Conservation (phyloP, 495 filamentous ascomycete species). For the Penicillium macrosclerotiorum region DNA sequence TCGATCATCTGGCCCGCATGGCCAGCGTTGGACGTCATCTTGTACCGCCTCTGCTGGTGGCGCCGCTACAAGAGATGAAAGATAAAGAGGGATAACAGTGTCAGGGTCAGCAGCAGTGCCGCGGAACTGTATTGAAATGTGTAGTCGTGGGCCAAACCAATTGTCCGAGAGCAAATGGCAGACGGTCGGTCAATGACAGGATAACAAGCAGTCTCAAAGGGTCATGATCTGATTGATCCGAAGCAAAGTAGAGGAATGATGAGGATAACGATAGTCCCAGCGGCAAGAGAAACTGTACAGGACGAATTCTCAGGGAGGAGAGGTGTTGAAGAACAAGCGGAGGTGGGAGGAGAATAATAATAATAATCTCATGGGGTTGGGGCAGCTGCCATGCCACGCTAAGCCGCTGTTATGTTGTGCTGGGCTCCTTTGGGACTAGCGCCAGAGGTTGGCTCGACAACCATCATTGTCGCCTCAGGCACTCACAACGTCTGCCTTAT, state of each 20-base stretch:
- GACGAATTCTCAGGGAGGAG: conserved; percentile 11
- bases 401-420: conserved; percentile 47
- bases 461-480: conserved; percentile 18
- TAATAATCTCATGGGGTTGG: conserved; percentile 36
- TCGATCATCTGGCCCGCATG: conserved; percentile 72
- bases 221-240: conserved; percentile 25
- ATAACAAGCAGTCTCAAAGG: conserved; percentile 14
- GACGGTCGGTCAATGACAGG: conserved; percentile 6
- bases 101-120: conserved; percentile 1
- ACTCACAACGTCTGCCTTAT: conserved; percentile 8
- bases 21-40: conserved; percentile 40
- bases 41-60: conserved; percentile 13
- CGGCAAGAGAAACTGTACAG: conserved; percentile 11
- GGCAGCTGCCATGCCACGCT: conserved; percentile 43
- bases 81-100: conserved; percentile 9
- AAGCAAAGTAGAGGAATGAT: conserved; percentile 9
- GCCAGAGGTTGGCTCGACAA: conserved; percentile 43
- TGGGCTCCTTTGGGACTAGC: conserved; percentile 33
- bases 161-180: conserved; percentile 6
- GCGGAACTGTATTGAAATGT: background rate
- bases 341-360: conserved; percentile 14
- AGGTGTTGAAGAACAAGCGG: conserved; percentile 19
- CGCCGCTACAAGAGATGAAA: conserved; percentile 7
- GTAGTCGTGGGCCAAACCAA: conserved; percentile 2
- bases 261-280: conserved; percentile 12